Base-by-base conservation (phyloP, 2,329 filamentous ascomycete species). In the Xylaria sp. region DNA sequence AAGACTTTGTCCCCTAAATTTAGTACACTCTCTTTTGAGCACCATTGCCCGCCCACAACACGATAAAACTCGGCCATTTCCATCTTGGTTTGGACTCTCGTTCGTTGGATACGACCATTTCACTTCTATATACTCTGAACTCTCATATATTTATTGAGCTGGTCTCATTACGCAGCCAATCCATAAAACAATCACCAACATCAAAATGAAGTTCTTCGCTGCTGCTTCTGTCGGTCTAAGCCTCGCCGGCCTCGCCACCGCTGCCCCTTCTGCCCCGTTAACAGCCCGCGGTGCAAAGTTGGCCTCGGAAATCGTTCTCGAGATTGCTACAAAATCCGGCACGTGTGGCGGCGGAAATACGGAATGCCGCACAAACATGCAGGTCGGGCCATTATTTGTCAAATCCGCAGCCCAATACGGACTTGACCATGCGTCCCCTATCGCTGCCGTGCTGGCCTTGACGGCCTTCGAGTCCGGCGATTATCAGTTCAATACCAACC, bases 401-500 rank as follows among this genome's bases (percentile, higher is more conserved):
- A 72, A 80, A 7, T 85, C 87, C 41, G 89, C 94, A 78, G 65
- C 75, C 20, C 79, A 83, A 12, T 91, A 93, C 82, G 71, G 78
- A 3, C 81, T 94, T 72, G 83, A 80, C 56, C 23, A 78, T 78
- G 39, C 79, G 81, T 85, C 83, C 25, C 87, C 91, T 73, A 89
- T 91, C 76, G 92, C 92, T 7, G 92, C 90, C 25, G 79, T 94
- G 18, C 76, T 96, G 50, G 84, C 89, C 13, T 83, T 93, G 75
- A 91, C 93, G 81, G 87, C 90, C 12, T 90, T 89, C 76, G 93
- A 97, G 81, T 89, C 87, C 1, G 88, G 65, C 25, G 84, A 90
- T 70, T 92, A 94, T 81, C 84, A 86, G 74, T 94, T 87, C 85
- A 92, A 90, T 79, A 85, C 84, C 78, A 93, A 94, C 80, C 52